Evolutionary conservation across 73 alveolate species (phyloP), one percentile per base, ranked within the genome.

Genomic region (Blepharisma stoltei): DNA sequence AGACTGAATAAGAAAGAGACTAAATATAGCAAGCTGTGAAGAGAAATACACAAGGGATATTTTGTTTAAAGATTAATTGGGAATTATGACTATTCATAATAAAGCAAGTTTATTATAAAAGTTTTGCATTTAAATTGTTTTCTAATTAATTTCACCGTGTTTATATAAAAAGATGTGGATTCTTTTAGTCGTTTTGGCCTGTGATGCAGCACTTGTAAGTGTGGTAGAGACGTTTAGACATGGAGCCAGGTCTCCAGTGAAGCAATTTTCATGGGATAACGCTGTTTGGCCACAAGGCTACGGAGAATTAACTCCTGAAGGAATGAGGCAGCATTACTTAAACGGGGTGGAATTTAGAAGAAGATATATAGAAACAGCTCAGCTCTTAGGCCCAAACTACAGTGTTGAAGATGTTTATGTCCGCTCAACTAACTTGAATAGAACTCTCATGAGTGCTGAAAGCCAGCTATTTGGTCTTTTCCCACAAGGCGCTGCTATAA

Each of bases 371-470:
- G 23, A 14, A 11, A 20, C 27, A 52, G 27, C n/a, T 52, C n/a
- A 52, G 4, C 66, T 52, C 66, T 52, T 52, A 52, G 27, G 23
- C n/a, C 27, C 66, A 52, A 52, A 4, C 23, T 52, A 52, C 23
- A 14, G 23, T 4, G 27, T 14, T 14, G 27, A 11, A 14, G 6
- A 52, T 1, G 23, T 52, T 20, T 52, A 52, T 52, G 23, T 52
- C 23, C 27, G n/a, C 4, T 52, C 66, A 14, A 14, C 66, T 52
- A 20, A 52, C 4, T 52, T 52, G n/a, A 52, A 52, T 52, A 52
- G 66, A 52, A 52, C 66, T 14, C 66, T 52, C 23, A 52, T 52
- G 66, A 52, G 66, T 52, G 66, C 66, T 52, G 27, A 52, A 52
- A 52, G 66, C 4, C 66, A 52, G 23, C 23, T 52, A 52, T 20